phyloP scores from a whole-genome alignment of 352 stramenopile species.

The Globisporangium paddicum region DNA sequence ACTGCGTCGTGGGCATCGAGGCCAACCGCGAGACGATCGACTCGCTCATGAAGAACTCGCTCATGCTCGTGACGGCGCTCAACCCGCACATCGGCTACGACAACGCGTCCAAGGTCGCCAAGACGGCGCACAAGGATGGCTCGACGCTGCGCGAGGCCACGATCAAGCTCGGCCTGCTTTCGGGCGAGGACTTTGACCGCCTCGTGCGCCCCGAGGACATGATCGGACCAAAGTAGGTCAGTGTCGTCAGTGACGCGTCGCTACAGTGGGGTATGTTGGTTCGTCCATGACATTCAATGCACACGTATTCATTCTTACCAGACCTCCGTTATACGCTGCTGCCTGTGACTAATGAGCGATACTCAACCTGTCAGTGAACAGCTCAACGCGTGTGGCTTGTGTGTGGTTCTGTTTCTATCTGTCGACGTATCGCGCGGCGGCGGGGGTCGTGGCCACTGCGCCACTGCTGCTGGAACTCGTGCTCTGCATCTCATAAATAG shows the following conservation, averaged over 20 bases:
- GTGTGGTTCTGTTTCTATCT: not conserved
- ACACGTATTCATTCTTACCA: not conserved
- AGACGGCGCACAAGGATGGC: constrained; percentile 93
- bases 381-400: not conserved
- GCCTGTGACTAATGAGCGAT: not conserved
- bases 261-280: not conserved
- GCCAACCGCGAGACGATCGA: constrained; percentile 91
- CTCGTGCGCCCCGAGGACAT: constrained; percentile 95
- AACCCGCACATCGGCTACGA: constrained; percentile 98
- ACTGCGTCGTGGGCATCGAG: constrained; percentile 91
- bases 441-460: not conserved
- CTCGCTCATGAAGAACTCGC: constrained; percentile 91
- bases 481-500: constrained; percentile 57
- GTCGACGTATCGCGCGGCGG: constrained; percentile 1
- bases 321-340: not conserved
- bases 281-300: no score
- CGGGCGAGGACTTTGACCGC: constrained; percentile 93
- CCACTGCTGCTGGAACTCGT: constrained; percentile 8
- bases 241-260: not conserved
- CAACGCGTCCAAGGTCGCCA: constrained; percentile 95
- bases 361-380: no score
- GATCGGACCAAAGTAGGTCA: constrained; percentile 84
- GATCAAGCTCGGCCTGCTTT: constrained; percentile 89
- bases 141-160: constrained; percentile 91
- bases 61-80: constrained; percentile 97